Percentiles rank a stretch among this genome's conserved stretches.
These are phyloP conservation scores for Annulohypoxylon moriforme DNA, from an alignment of 495 filamentous ascomycete species.

Conservation along the genomic window DNA sequence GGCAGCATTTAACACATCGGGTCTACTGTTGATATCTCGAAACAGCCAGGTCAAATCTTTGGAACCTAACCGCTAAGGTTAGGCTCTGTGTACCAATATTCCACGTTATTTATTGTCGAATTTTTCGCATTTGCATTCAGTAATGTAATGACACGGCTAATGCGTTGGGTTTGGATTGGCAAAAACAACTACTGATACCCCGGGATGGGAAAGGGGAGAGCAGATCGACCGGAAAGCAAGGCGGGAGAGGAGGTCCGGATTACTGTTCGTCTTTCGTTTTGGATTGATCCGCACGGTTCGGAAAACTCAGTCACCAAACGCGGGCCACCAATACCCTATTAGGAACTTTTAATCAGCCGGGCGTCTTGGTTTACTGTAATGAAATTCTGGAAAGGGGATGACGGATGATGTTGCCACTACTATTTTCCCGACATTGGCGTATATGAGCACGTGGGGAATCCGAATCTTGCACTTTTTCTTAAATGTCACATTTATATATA, in stretches of 20 bases:
- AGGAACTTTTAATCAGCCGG: slow-evolving; percentile 28
- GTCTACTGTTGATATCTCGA: background rate
- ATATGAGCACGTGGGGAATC: background rate
- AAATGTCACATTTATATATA: slow-evolving; percentile 16
- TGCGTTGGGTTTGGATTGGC: slow-evolving; percentile 39
- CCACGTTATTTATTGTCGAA: slow-evolving; percentile 25
- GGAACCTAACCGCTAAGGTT: slow-evolving; percentile 12
- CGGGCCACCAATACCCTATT: slow-evolving; percentile 29
- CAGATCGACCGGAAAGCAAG: slow-evolving; percentile 16
- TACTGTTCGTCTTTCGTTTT: slow-evolving; percentile 33
- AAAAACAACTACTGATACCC: slow-evolving; percentile 57
- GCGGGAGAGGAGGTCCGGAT: slow-evolving; percentile 16
- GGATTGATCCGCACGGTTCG: slow-evolving; percentile 23
- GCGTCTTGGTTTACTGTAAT: slow-evolving; percentile 24
- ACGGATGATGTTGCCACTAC: slow-evolving; percentile 10
- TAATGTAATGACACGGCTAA: slow-evolving; percentile 50
- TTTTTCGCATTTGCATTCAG: slow-evolving; percentile 37
- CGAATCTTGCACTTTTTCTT: background rate
- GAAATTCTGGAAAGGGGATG: slow-evolving; percentile 20
- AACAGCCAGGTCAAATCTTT: background rate
- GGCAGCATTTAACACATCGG: background rate
- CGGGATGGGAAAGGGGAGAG: slow-evolving; percentile 40
- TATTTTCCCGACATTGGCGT: slow-evolving; percentile 13
- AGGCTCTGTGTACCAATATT: slow-evolving; percentile 42
- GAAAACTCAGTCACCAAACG: slow-evolving; percentile 15